Base-by-base conservation (phyloP, 2,329 filamentous ascomycete species). In the Meredithiella fracta region DNA sequence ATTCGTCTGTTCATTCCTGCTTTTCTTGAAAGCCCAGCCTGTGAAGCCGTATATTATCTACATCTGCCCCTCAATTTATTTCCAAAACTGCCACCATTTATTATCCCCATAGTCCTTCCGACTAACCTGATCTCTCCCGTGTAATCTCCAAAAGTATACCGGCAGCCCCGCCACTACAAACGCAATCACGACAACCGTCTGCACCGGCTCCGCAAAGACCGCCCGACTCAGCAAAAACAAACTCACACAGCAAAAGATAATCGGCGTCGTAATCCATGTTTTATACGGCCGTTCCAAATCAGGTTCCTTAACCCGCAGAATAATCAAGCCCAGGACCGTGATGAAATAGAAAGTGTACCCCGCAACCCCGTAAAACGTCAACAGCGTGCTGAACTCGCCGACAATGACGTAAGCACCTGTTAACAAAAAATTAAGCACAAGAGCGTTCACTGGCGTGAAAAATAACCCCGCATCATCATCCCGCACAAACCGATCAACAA, bases 291-390 rank as follows among this genome's bases (percentile, higher is more conserved):
- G 73, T 67, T 96, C 89, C 49, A 98, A 76, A 60, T 83, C 75
- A 3, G 92, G 92, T 67, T 98, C 92, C 60, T 78, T 79, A 29
- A 97, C 87, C 29, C 92, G 78, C 60, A 98, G 74, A 54, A 98
- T 79, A 60, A 98, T 96, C 51, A 98, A 75, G 0, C 92, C 92
- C 0, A 98, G 78, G 0, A 98, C 92, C 0, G 91, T 94, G 56
- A 94, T 72, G 68, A 98, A 98, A 71, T 98, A 98, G 66, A 98
- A 98, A 0, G 87, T 87, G 67, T 98, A 98, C 14, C 90, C 90
- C 0, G 92, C 92, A 11, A 98, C 92, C 57, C 92, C 92, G 70
- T 97, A 97, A 67, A 98, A 98, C 0, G 92, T 97, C 57, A 97
- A 77, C 1, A 98, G 78, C 0, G 91, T 95, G 54, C 81, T 76